phyloP scores from a whole-genome alignment of 202 grass and related monocot genomes.

The Thinopyrum obtusiflorum region DNA sequence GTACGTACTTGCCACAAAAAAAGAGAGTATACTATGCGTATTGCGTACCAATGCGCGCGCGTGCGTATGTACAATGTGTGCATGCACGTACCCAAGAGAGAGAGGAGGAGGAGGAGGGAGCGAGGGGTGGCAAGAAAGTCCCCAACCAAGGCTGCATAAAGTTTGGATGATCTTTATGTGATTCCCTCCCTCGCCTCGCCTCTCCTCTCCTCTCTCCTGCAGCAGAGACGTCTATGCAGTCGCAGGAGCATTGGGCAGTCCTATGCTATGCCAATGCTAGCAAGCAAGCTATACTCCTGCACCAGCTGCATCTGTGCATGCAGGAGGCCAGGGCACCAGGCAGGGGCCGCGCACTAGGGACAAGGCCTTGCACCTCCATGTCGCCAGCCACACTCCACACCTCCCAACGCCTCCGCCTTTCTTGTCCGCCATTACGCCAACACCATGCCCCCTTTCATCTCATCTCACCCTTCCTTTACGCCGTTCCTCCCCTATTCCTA shows the following conservation, averaged over 20 bases:
- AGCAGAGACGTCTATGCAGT: background rate
- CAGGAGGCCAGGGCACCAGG: too few species aligned
- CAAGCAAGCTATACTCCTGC: background rate
- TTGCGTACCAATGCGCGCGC: too few species aligned
- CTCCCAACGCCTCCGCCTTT: conserved; percentile 32
- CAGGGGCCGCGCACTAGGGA: conserved; percentile 15
- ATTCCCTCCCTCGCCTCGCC: background rate
- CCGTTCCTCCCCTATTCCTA: background rate
- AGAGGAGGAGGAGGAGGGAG: too few species aligned
- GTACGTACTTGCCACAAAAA: too few species aligned
- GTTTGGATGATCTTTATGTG: conserved; percentile 7
- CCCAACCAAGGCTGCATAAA: conserved; percentile 24
- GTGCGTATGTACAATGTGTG: too few species aligned
- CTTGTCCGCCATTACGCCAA: conserved; percentile 60
- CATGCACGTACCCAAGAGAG: too few species aligned
- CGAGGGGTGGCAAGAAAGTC: background rate
- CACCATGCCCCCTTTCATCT: conserved; percentile 15
- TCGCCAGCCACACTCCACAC: conserved; percentile 9
- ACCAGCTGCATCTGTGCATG: background rate
- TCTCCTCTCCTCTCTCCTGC: too few species aligned
- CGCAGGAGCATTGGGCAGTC: conserved; percentile 8
- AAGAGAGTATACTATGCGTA: too few species aligned
- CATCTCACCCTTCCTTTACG: conserved; percentile 21
- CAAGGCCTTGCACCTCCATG: conserved; percentile 19
- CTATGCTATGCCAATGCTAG: background rate